Percentiles rank a stretch among this genome's conserved stretches.
Evolutionary conservation across 1,284 basidiomycete species (phyloP).

Genomic region (Pholiota adiposa): DNA sequence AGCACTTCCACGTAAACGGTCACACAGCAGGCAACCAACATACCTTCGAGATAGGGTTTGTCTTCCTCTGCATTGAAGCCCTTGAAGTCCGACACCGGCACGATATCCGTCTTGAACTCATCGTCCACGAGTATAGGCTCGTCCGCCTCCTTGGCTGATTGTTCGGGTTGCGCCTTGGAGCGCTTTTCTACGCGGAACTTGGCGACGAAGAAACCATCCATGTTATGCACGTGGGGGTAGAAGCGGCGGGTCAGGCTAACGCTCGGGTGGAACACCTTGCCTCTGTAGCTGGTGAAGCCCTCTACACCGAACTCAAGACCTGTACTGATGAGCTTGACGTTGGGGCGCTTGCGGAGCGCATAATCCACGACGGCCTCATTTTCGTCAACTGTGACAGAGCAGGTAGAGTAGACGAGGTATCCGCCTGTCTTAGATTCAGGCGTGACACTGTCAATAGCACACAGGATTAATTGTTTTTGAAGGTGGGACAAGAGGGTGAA

Average conservation of each 20-base stretch:
- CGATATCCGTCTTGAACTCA: slow-evolving; percentile 31
- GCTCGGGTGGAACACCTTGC: slow-evolving; percentile 85
- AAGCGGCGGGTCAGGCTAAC: slow-evolving; percentile 86
- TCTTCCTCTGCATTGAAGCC: slow-evolving; percentile 77
- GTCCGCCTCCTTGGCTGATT: slow-evolving; percentile 37
- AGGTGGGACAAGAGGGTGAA: slow-evolving; percentile 94
- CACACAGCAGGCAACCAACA: slow-evolving; percentile 28
- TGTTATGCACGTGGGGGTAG: slow-evolving; percentile 91
- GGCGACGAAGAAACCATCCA: slow-evolving; percentile 99
- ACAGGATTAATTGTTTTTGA: slow-evolving; percentile 98
- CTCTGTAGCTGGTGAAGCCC: slow-evolving; percentile 90
- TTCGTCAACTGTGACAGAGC: slow-evolving; percentile 97
- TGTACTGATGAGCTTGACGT: slow-evolving; percentile 92
- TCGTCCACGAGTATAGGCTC: slow-evolving; percentile 31
- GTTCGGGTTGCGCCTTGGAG: slow-evolving; percentile 51
- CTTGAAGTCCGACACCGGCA: slow-evolving; percentile 23
- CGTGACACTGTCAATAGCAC: slow-evolving; percentile 95
- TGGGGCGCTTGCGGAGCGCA: slow-evolving; percentile 95
- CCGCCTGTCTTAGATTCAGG: slow-evolving; percentile 91
- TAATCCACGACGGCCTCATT: slow-evolving; percentile 99
- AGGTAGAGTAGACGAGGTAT: slow-evolving; percentile 97
- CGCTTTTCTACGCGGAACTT: slow-evolving; percentile 94
- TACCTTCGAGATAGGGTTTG: slow-evolving; percentile 68
- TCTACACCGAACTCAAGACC: slow-evolving; percentile 93
- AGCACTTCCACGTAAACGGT: neutral